Evolutionary conservation across 1,284 basidiomycete genomes (phyloP).

Genomic region (Puccinia triticina): DNA sequence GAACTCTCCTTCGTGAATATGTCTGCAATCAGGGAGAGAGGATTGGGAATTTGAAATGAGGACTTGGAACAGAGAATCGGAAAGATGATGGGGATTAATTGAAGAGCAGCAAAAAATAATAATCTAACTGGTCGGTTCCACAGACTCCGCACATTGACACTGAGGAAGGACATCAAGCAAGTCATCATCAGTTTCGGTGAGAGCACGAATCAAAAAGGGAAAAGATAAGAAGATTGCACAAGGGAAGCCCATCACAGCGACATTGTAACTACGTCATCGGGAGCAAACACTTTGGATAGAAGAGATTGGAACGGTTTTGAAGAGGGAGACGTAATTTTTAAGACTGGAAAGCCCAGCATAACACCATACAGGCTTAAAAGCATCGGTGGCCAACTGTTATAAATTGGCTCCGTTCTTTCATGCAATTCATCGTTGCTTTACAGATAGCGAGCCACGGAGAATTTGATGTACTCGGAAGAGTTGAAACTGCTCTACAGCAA

Average conservation of each 20-base stretch:
- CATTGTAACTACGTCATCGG: too few species aligned
- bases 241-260: too few species aligned
- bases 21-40: constrained; percentile 63
- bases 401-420: too few species aligned
- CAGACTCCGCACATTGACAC: constrained; percentile 49
- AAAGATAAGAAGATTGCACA: neutral
- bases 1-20: constrained; percentile 78
- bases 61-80: neutral
- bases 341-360: too few species aligned
- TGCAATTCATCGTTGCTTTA: too few species aligned
- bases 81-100: neutral
- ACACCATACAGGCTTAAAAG: too few species aligned
- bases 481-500: too few species aligned
- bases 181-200: neutral
- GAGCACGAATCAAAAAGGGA: neutral
- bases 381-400: neutral
- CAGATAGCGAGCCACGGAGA: neutral
- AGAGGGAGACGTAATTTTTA: too few species aligned
- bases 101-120: neutral
- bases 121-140: constrained; percentile 43
- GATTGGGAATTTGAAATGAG: neutral
- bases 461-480: too few species aligned
- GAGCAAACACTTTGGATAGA: too few species aligned
- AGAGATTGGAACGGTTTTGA: too few species aligned
- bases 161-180: neutral